Conservation (phyloP, 2,329 filamentous ascomycete genomes). For the Aspergillus ruber region DNA sequence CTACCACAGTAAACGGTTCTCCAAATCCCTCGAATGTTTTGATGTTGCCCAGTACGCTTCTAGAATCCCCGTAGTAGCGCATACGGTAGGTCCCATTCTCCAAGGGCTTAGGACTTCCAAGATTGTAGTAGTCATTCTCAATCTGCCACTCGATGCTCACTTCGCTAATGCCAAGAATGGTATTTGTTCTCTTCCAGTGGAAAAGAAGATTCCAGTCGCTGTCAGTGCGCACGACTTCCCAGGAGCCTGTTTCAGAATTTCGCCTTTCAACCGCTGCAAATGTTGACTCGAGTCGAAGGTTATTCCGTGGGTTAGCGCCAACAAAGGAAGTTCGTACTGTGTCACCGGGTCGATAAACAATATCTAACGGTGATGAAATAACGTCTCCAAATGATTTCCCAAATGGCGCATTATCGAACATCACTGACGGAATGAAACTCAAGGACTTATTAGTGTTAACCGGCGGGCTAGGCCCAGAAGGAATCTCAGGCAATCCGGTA, state of each 20-base stretch:
- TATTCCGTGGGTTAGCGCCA: conserved; percentile 84
- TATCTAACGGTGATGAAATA: conserved; percentile 43
- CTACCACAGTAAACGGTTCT: conserved; percentile 35
- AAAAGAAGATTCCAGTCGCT: conserved; percentile 78
- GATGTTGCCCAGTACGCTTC: conserved; percentile 56
- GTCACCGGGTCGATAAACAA: conserved; percentile 55
- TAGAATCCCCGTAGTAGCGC: conserved; percentile 78
- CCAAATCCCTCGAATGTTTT: conserved; percentile 64
- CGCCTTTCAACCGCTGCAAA: conserved; percentile 69
- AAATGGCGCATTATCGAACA: conserved; percentile 62
- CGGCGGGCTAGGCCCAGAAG: conserved; percentile 59
- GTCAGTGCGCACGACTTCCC: conserved; percentile 66
- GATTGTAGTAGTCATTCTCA: conserved; percentile 47
- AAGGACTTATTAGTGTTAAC: conserved; percentile 71
- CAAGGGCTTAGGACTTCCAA: conserved; percentile 28
- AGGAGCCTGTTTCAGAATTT: conserved; percentile 41
- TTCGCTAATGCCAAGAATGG: conserved; percentile 66
- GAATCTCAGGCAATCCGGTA: conserved; percentile 38
- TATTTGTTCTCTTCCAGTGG: conserved; percentile 67
- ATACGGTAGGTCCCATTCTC: conserved; percentile 65
- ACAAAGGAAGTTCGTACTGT: conserved; percentile 65
- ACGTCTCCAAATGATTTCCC: conserved; percentile 67
- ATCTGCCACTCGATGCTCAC: conserved; percentile 78
- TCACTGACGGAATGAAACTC: conserved; percentile 72
- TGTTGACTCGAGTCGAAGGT: conserved; percentile 70